Evolutionary conservation across 2,329 filamentous ascomycete genomes (phyloP), one percentile per base, ranked within the genome.

Genomic region (Phyllosticta ampelicida): DNA sequence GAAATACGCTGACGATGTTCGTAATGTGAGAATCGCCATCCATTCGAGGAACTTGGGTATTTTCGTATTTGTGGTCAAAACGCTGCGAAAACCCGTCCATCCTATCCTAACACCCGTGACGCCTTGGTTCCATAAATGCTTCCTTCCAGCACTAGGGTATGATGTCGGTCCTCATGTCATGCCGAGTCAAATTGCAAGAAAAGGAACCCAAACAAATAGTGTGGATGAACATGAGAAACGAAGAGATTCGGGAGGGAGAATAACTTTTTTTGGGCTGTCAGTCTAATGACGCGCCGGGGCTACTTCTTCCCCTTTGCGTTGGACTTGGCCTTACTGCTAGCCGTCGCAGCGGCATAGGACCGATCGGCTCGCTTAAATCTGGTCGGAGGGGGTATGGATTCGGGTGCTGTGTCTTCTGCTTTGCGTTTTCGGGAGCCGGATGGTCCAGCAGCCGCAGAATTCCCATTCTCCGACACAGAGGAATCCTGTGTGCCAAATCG

Each of bases 291-390:
- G 13, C 3, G 36, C 4, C 13, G 13, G 36, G 13, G 4, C 36
- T 44, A 44, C 36, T 44, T 44, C 11, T 16, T 44, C 36, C 36
- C 36, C 36, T 44, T 44, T 5, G 20, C 48, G 16, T 16, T 28
- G 5, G 61, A 44, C 21, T 62, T 65, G 19, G 67, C 68, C 54
- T 69, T 67, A 55, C 69, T 72, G 55, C 69, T 66, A 50, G 70
- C 67, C 10, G 71, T 73, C 8, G 71, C 67, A 16, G 70, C 68
- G 18, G 70, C 68, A 53, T 67, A 73, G 11, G 66, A 68, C 48
- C 63, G 62, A 13, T 67, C 66, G 1, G 62, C 62, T 29, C 68
- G 65, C 63, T 69, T 71, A 60, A 70, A 69, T 2, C 63, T 53
- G 5, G 61, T 58, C 16, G 62, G 54, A 21, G 61, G 55, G 9